These are phyloP conservation scores for Paralagenidium karlingii DNA, from an alignment of 352 stramenopile genomes.

Conservation along the genomic window DNA sequence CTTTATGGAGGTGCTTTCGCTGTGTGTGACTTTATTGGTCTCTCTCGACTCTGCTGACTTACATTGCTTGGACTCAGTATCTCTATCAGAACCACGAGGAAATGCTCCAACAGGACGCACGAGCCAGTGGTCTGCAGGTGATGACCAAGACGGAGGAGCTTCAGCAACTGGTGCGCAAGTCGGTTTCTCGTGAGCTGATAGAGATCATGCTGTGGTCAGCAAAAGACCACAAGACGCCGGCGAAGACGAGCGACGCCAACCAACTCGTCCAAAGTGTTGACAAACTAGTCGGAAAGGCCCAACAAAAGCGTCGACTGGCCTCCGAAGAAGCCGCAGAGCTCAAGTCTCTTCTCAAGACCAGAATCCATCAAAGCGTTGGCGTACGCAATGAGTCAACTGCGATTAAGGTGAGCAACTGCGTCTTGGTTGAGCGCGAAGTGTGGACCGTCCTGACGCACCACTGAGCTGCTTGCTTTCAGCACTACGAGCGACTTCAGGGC, in stretches of 20 bases:
- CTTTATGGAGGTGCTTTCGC: conserved; percentile 16
- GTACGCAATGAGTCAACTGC: conserved; percentile 53
- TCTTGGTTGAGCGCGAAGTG: neutral
- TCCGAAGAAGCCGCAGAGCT: conserved; percentile 21
- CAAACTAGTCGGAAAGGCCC: conserved; percentile 15
- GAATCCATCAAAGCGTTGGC: conserved; percentile 51
- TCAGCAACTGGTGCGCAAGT: conserved; percentile 18
- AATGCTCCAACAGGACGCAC: conserved; percentile 30
- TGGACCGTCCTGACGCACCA: neutral
- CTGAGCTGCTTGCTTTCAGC: no score
- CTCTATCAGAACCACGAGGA: conserved; percentile 57
- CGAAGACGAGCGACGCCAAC: conserved; percentile 14
- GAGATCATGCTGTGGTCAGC: conserved; percentile 38
- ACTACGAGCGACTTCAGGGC: conserved; percentile 1
- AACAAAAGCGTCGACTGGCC: conserved; percentile 22
- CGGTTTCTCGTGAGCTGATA: conserved; percentile 20
- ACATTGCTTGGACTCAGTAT: conserved; percentile 12
- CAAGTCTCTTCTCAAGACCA: conserved; percentile 27
- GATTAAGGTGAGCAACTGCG: conserved; percentile 17
- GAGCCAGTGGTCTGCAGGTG: conserved; percentile 22
- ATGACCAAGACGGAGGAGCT: conserved; percentile 51
- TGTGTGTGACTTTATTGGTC: neutral
- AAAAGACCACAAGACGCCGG: conserved; percentile 10
- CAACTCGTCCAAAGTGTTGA: conserved; percentile 26
- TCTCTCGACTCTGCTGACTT: neutral